Base-by-base conservation (phyloP, 495 filamentous ascomycete genomes). In the Neurospora sp. region DNA sequence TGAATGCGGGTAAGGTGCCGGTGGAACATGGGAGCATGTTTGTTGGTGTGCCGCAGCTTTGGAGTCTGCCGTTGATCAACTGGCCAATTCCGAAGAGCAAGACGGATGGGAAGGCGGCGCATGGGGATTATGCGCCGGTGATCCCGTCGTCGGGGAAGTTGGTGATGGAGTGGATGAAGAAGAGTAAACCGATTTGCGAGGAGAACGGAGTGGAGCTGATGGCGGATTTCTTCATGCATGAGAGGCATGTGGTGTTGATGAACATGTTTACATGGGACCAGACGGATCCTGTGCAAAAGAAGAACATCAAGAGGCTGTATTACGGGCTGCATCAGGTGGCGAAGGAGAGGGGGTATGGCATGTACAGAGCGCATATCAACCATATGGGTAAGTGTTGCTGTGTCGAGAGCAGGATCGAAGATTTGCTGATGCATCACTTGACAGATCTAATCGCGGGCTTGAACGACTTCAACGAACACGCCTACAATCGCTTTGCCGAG, bases 221-320 rank as follows among this genome's bases (percentile, higher is more conserved):
- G 70, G 81, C 78, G 65, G 83, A 84, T 41, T 84, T 84, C 72
- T 83, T 83, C 72, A 83, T 84, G 83, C 79, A 81, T 20, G 83
- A 83, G 74, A 75, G 80, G 1, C 80, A 83, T 59, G 80, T 81
- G 8, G 80, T 84, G 44, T 75, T 83, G 37, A 82, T 84, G 74
- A 81, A 81, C 68, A 83, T 84, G 82, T 82, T 83, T 59, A 79
- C 78, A 10, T 84, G 82, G 74, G 83, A 83, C 71, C 82, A 84
- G 71, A 81, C 80, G 5, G 81, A 79, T 31, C 53, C 71, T 22
- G 77, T 76, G 71, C 79, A 81, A 68, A 79, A 81, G 41, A 46
- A 70, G 27, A 76, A 75, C 22, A 77, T 76, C 70, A 37, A 77
- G 6, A 74, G 69, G 44, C 65, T 84, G 68, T 84, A 81, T 71